These are phyloP conservation scores for Pseudogymnoascus verrucosus DNA, from an alignment of 2,329 filamentous ascomycete genomes.

Conservation along the genomic window DNA sequence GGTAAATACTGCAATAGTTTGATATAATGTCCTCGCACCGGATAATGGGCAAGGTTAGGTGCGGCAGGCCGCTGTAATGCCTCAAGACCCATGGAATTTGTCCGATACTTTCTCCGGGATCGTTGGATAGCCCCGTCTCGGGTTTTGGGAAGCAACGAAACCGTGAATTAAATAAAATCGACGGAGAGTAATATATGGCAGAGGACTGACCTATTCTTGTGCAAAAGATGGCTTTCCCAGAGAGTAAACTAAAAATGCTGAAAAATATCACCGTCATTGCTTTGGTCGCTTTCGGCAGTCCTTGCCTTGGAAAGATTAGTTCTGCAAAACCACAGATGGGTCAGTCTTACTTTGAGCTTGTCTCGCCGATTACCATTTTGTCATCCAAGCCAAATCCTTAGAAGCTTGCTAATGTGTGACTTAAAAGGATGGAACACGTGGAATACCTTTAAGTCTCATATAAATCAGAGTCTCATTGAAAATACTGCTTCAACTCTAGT, in stretches of 20 bases:
- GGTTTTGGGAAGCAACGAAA: background rate
- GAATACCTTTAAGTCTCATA: background rate
- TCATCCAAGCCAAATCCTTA: slow-evolving; percentile 5
- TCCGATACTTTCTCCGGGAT: background rate
- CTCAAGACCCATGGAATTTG: background rate
- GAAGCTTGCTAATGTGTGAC: slow-evolving; percentile 13
- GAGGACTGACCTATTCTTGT: background rate
- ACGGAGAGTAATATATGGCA: background rate
- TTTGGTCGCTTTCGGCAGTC: background rate
- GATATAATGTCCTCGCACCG: background rate
- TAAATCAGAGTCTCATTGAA: slow-evolving; percentile 17
- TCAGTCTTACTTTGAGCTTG: slow-evolving; percentile 10
- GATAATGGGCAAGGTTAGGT: background rate
- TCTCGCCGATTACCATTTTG: background rate
- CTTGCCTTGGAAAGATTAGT: background rate
- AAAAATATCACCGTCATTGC: background rate
- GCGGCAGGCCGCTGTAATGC: background rate
- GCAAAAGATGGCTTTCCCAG: background rate
- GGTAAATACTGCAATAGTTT: background rate
- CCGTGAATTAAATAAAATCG: background rate
- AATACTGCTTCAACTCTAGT: slow-evolving; percentile 14
- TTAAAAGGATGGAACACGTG: slow-evolving; percentile 19
- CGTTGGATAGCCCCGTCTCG: background rate
- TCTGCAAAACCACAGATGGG: slow-evolving; percentile 14
- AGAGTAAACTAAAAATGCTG: background rate